Evolutionary conservation across 2,329 filamentous ascomycete genomes (phyloP), one percentile per base, ranked within the genome.

Genomic region (Penicillium occitanis): DNA sequence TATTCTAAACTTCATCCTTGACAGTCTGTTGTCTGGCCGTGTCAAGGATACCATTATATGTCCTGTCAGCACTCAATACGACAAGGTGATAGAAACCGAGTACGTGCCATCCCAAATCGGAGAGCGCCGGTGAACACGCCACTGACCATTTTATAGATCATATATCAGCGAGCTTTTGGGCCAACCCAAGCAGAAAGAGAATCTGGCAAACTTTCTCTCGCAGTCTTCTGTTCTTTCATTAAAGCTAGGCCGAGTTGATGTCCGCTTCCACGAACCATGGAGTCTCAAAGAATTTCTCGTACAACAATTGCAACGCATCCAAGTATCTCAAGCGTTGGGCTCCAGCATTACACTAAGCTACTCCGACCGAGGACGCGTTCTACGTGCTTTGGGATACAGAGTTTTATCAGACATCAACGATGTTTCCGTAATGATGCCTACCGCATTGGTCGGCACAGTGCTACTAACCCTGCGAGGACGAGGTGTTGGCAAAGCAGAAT

Each of bases 31-130:
- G 5, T 96, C 92, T 0, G 93, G 93, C 0, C 86, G 93, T 6
- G 93, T 97, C 0, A 84, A 96, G 57, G 95, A 99, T 77, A 90
- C 92, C 37, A 91, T 97, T 50, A 92, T 99, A 62, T 97, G 94
- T 71, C 95, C 95, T 0, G 95, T 99, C 55, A 96, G 91, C 77
- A 97, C 93, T 0, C 95, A 99, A 76, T 99, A 99, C 75, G 95
- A 99, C 83, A 99, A 98, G 75, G 95, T 99, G 65, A 96, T 99
- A 67, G 95, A 99, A 78, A 97, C 96, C 0, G 93, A 97, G 78
- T 82, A 76, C 68, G 79, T 64, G 13, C 25, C 25, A 25, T 25
- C 25, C 25, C 25, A 25, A 25, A 25, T 25, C 25, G 25, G 25
- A 25, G 25, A 25, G 25, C 3, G 25, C 25, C 25, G 25, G 25